phyloP scores from a whole-genome alignment of 2,329 filamentous ascomycete species.

The Botryosphaeria dothidea region DNA sequence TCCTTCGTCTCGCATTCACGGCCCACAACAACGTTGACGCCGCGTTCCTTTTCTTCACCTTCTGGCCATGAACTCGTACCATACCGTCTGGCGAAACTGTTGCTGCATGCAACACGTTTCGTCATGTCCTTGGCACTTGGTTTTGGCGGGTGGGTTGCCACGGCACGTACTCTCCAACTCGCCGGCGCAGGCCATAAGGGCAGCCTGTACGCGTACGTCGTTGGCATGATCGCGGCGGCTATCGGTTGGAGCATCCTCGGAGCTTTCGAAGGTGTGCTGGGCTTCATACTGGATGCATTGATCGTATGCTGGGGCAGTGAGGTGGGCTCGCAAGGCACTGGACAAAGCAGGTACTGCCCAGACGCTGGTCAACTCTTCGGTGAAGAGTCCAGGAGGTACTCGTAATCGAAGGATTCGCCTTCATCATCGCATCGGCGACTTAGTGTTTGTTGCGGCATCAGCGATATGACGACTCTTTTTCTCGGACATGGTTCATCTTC shows the following conservation, averaged over 20 bases:
- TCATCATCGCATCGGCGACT: background rate
- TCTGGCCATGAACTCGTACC: slow-evolving; percentile 65
- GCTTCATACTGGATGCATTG: slow-evolving; percentile 82
- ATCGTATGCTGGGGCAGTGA: slow-evolving; percentile 96
- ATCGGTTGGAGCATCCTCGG: slow-evolving; percentile 94
- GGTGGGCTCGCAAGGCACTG: slow-evolving; percentile 54
- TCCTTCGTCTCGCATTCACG: slow-evolving; percentile 73
- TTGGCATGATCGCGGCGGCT: slow-evolving; percentile 86
- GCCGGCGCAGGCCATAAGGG: slow-evolving; percentile 60
- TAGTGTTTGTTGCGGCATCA: background rate
- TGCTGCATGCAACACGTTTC: slow-evolving; percentile 86
- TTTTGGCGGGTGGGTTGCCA: slow-evolving; percentile 95
- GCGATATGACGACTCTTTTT: background rate
- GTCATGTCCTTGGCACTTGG: slow-evolving; percentile 89
- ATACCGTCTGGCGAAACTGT: slow-evolving; percentile 86
- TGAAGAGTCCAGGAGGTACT: slow-evolving; percentile 43
- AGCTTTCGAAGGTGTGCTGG: slow-evolving; percentile 84
- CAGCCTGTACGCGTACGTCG: slow-evolving; percentile 90
- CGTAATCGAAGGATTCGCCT: background rate
- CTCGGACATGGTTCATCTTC: background rate
- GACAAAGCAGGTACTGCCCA: slow-evolving; percentile 77
- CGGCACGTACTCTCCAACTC: slow-evolving; percentile 74
- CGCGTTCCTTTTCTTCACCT: slow-evolving; percentile 40
- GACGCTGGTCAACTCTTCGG: slow-evolving; percentile 90
- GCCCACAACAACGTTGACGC: slow-evolving; percentile 66